Base-by-base conservation (phyloP, 1,284 basidiomycete genomes). In the Boletus mariae region DNA sequence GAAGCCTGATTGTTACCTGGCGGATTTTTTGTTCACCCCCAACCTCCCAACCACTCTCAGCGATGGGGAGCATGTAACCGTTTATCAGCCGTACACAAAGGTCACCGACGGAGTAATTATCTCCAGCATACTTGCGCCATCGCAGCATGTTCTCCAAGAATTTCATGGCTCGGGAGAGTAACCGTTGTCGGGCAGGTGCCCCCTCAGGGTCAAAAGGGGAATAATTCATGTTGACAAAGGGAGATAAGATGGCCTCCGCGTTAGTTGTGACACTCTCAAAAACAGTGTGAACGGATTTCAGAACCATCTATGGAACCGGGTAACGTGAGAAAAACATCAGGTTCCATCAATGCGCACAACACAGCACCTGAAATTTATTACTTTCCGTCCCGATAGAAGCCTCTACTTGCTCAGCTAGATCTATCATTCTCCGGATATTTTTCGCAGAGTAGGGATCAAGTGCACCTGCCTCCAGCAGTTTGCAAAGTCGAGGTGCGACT, bases 1-100 rank as follows among this genome's bases (percentile, higher is more conserved):
- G 11, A 45, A 20, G 37, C n/a, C 34, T 32, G 29, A 51, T 51
- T 52, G 53, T 48, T 57, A 91, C 92, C 79, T 83, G 83, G 47
- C 72, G 72, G 55, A 84, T 77, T 55, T 84, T 73, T 46, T 84
- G 83, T 65, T 87, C 80, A 1, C 92, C 94, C 13, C 94, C 94
- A 31, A 91, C 87, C 32, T 92, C 89, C 94, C 94, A 97, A 5
- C 88, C 88, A 51, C 78, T 80, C 57, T 84, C 80, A 5, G 93
- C 82, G 17, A 92, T 76, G 1, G 83, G 83, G 45, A 89, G 61
- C 46, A 95, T 76, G 55, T 79, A 79, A 15, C 78, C 73, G n/a
- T 78, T 77, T 8, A 90, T 75, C 15, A 93, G 68, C 54, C 75
- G 76, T 15, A 73, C 77, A 13, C 84, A 77, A 43, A 92, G 69